Conservation (phyloP, 345 rosid species). For the Populus euphratica region DNA sequence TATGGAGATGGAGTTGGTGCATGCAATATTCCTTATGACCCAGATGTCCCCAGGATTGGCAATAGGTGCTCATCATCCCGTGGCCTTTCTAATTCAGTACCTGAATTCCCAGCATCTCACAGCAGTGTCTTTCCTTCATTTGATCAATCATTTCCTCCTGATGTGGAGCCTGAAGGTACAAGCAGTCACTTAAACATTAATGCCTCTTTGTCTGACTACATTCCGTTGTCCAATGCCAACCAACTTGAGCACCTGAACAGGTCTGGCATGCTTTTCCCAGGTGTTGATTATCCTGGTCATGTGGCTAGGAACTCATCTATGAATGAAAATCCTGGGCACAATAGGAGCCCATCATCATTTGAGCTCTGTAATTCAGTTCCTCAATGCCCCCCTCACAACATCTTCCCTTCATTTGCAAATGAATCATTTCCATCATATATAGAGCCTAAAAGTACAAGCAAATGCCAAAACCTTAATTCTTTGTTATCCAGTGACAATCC, state of each 20-base stretch:
- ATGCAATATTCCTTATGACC: slow-evolving; percentile 25
- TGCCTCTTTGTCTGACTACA: no score
- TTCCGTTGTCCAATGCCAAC: no score
- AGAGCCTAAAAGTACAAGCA: slow-evolving; percentile 19
- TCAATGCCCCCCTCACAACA: slow-evolving; percentile 17
- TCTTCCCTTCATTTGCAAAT: slow-evolving; percentile 9
- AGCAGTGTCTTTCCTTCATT: background rate
- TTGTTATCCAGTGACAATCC: slow-evolving; percentile 12
- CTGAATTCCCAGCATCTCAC: slow-evolving; percentile 6
- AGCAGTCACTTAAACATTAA: slow-evolving; percentile 8
- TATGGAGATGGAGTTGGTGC: slow-evolving; percentile 19
- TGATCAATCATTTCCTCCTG: slow-evolving; percentile 16
- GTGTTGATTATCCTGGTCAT: background rate
- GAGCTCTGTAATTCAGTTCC: slow-evolving; percentile 7
- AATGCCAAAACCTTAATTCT: slow-evolving; percentile 15
- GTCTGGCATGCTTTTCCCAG: no score
- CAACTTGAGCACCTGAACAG: no score
- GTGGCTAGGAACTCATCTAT: background rate
- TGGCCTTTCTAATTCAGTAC: slow-evolving; percentile 8
- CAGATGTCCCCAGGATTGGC: slow-evolving; percentile 18
- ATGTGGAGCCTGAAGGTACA: slow-evolving; percentile 20
- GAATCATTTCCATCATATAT: slow-evolving; percentile 14
- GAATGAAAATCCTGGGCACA: background rate
- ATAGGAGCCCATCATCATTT: slow-evolving; percentile 11
- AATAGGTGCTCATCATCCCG: slow-evolving; percentile 13